Base-by-base conservation (phyloP, 139 green algal genomes). In the Pseudopediastrum boryanum region DNA sequence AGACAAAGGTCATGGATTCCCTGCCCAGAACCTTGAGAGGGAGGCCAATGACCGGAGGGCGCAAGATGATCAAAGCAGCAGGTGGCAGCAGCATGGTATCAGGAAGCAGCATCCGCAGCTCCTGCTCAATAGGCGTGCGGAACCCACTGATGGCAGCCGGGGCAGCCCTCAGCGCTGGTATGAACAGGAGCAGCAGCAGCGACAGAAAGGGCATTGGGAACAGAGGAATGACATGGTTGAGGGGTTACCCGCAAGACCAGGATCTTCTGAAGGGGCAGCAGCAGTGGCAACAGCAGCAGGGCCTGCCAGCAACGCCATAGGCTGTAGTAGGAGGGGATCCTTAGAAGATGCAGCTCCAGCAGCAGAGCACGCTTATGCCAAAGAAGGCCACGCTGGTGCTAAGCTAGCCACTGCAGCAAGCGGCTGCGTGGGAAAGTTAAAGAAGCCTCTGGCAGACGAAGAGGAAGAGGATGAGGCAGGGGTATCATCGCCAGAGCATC, bases 191-290 rank as follows among this genome's bases (percentile, higher is more conserved):
- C 51, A 16, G 70, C 33, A 38, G 50, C 51, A 56, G 50, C 35
- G 51, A 52, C 50, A 71, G 56, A 10, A 66, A 41, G 56, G 35
- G 56, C 12, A 1, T 21, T 10, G 16, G 66, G 29, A 61, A 35
- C 29, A 19, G 67, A 29, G 8, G 48, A 42, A 13, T 19, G 35
- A 0, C 6, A 10, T 9, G 51, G 39, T 23, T 52, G 52, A n/a
- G 36, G 70, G 2, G 51, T 67, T 1, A 35, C 69, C 25, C 69
- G 69, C 16, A 66, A 29, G 31, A 65, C 69, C 19, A 76, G 69
- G 50, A 64, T 33, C 31, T 36, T 42, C 25, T 42, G 52, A 23
- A 35, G 52, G 13, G 50, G 31, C 27, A 76, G 21, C 44, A 76
- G 48, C 48, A 65, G 31, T 35, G 36, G 33, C 38, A 29, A 43